phyloP scores from a whole-genome alignment of 306 rosid species.

The Cicer yamashitae region DNA sequence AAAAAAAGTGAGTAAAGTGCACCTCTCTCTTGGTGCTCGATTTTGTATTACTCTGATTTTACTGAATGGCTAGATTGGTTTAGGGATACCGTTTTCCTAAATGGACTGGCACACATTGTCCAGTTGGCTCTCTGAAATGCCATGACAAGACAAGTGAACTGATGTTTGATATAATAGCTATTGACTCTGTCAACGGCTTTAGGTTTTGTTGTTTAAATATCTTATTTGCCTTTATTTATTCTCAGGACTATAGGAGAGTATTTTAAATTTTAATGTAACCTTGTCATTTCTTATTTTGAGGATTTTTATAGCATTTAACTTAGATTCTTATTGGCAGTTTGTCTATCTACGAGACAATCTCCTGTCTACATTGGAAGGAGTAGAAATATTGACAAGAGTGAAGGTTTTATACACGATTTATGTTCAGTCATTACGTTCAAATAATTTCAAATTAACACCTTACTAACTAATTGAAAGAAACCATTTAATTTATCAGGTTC shows the following conservation, averaged over 20 bases:
- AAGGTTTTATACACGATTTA: constrained; percentile 64
- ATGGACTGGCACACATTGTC: constrained; percentile 3
- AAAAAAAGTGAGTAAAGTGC: constrained; percentile 10
- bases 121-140: constrained; percentile 14
- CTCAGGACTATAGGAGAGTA: constrained; percentile 19
- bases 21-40: constrained; percentile 10
- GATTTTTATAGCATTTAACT: constrained; percentile 33
- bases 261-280: constrained; percentile 25
- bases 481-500: constrained; percentile 70
- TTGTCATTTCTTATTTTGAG: constrained; percentile 32
- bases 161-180: constrained; percentile 24
- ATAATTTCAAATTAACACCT: constrained; percentile 34
- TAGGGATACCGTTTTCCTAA: constrained; percentile 22
- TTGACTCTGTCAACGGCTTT: constrained; percentile 15
- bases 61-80: constrained; percentile 4
- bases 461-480: constrained; percentile 40
- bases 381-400: constrained; percentile 85
- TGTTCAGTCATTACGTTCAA: constrained; percentile 32
- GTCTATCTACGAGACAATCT: constrained; percentile 97
- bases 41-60: constrained; percentile 15
- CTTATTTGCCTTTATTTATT: constrained; percentile 4
- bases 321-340: constrained; percentile 66
- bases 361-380: constrained; percentile 92
- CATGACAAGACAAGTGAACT: background rate
- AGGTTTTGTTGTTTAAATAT: constrained; percentile 21